phyloP scores from a whole-genome alignment of 2,329 filamentous ascomycete species.

The Macrophomina tecta region DNA sequence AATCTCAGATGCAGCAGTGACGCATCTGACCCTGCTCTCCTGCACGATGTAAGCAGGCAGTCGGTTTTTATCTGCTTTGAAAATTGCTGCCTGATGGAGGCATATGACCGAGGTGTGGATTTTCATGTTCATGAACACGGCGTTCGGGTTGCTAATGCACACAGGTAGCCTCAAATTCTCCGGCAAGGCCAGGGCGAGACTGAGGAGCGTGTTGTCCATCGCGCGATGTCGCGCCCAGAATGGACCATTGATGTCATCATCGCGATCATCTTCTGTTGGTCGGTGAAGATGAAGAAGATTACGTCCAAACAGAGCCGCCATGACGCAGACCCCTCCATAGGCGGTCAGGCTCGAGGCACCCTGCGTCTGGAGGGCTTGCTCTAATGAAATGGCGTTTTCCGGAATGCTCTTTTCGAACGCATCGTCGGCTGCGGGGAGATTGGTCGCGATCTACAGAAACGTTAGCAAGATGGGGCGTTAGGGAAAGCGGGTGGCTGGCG shows the following conservation, averaged over 20 bases:
- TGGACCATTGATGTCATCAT: constrained; percentile 86
- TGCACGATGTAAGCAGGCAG: constrained; percentile 77
- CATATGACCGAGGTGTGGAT: constrained; percentile 97
- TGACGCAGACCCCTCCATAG: constrained; percentile 79
- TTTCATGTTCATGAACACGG: constrained; percentile 95
- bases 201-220: constrained; percentile 88
- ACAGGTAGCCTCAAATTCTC: constrained; percentile 77
- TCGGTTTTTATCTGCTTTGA: constrained; percentile 90
- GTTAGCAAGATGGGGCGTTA: background rate
- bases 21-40: constrained; percentile 91
- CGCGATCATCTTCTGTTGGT: constrained; percentile 78
- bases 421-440: constrained; percentile 83
- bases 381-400: constrained; percentile 72
- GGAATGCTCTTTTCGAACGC: constrained; percentile 81
- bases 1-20: constrained; percentile 92
- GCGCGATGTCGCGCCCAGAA: constrained; percentile 94
- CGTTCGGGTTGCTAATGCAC: constrained; percentile 78
- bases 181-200: constrained; percentile 84
- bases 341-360: constrained; percentile 78
- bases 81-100: constrained; percentile 97
- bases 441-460: constrained; percentile 71
- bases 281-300: constrained; percentile 92
- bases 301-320: constrained; percentile 88
- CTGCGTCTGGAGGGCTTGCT: constrained; percentile 71
- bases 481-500: constrained; percentile 35